A percentile compares a stretch with the other conserved stretches of the same genome.
Evolutionary conservation across 768 basidiomycete species (phyloP).

Genomic region (Tephrocybe sp.): DNA sequence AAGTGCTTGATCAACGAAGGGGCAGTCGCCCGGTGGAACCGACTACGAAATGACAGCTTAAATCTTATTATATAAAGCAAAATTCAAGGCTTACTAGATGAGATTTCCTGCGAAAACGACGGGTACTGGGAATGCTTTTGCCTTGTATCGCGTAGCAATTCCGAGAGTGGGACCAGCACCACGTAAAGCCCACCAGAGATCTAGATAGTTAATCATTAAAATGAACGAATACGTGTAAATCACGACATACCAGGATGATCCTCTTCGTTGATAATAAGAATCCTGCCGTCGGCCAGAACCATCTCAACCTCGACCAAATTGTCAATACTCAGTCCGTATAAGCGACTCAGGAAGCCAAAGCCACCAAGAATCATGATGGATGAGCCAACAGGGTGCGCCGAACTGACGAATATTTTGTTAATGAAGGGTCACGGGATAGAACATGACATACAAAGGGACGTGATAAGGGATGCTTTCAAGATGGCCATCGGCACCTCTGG

Average conservation of each 20-base stretch:
- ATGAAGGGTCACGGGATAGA: slow-evolving; percentile 4
- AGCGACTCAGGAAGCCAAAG: slow-evolving; percentile 83
- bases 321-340: slow-evolving; percentile 86
- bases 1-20: slow-evolving; percentile 89
- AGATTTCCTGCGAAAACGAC: slow-evolving; percentile 92
- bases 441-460: slow-evolving; percentile 64
- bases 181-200: slow-evolving; percentile 86
- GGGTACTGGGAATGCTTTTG: slow-evolving; percentile 85
- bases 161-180: slow-evolving; percentile 85
- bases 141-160: slow-evolving; percentile 87
- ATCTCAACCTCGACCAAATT: slow-evolving; percentile 91
- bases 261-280: slow-evolving; percentile 73
- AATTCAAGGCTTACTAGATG: slow-evolving; percentile 66
- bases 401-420: slow-evolving; percentile 37
- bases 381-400: slow-evolving; percentile 79
- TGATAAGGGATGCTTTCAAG: slow-evolving; percentile 72
- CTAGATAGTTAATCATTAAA: slow-evolving; percentile 32
- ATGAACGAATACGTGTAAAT: background rate
- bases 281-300: slow-evolving; percentile 87
- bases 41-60: slow-evolving; percentile 44
- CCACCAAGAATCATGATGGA: slow-evolving; percentile 84
- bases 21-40: slow-evolving; percentile 85
- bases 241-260: slow-evolving; percentile 62
- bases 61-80: background rate
- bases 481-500: slow-evolving; percentile 47